These are phyloP conservation scores for Sonneratia caseolaris DNA, from an alignment of 345 rosid species.

Conservation along the genomic window DNA sequence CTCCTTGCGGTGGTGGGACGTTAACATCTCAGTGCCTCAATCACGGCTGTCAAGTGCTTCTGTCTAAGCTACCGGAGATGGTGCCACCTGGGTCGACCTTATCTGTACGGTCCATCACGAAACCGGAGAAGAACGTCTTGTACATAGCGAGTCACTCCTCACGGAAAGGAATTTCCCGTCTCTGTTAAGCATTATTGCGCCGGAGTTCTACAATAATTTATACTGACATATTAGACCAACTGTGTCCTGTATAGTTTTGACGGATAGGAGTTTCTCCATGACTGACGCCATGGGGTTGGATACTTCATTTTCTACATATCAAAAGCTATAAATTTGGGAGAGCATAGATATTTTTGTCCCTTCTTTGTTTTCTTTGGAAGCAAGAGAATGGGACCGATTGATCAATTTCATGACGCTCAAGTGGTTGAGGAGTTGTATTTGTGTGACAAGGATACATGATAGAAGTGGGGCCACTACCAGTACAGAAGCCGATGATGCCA, in stretches of 20 bases:
- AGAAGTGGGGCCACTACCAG: not conserved
- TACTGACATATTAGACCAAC: too few relatives aligned
- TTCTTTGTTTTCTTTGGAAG: not conserved
- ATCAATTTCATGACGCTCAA: not conserved
- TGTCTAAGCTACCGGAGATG: not conserved
- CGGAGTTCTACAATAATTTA: too few relatives aligned
- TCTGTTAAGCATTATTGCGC: too few relatives aligned
- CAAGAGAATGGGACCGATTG: not conserved
- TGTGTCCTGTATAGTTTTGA: too few relatives aligned
- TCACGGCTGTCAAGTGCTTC: slow-evolving; percentile 1
- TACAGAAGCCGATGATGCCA: not conserved
- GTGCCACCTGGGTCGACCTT: not conserved
- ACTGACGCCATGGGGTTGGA: not conserved
- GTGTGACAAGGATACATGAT: not conserved
- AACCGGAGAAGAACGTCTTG: too few relatives aligned
- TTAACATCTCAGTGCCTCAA: not conserved
- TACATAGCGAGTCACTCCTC: too few relatives aligned
- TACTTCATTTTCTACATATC: not conserved
- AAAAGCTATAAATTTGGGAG: not conserved
- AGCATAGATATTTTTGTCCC: not conserved
- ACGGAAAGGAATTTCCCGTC: too few relatives aligned
- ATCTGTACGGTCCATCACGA: not conserved
- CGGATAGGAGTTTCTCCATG: too few relatives aligned
- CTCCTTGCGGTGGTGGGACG: not conserved
- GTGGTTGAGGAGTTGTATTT: not conserved